Evolutionary conservation across 768 basidiomycete genomes (phyloP), one percentile per base, ranked within the genome.

Genomic region (Russula lepida): DNA sequence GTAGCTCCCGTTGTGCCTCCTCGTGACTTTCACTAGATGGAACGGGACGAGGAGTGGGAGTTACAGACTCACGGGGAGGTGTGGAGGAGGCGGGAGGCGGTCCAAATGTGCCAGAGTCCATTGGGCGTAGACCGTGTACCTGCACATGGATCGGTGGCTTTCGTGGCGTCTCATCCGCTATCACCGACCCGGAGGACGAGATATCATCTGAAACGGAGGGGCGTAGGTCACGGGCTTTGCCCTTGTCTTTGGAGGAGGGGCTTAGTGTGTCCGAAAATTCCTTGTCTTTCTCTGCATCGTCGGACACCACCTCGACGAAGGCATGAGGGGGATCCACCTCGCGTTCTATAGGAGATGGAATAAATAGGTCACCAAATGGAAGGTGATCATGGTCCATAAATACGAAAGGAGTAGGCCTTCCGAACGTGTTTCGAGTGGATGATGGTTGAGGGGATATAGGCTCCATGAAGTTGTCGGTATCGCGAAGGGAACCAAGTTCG

Each of bases 141-240:
- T 75, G 76, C 52, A 87, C 82, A 70, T 86, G 87, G 39, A 88
- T 77, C 17, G 85, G 80, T 50, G 75, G 79, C 69, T 89, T 88
- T 44, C 74, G 64, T 0, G 81, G 77, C 6, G 73, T 68, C 56
- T 83, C 77, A 12, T 71, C 63, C 27, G 55, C 62, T 21, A 74
- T 65, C 52, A 81, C 65, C 2, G 80, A 80, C n/a, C 68, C 72
- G 3, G 75, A 74, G 4, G 79, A 79, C 0, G 76, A 74, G 15
- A 70, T 66, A 54, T 72, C 73, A 54, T 74, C 73, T 19, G 72
- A 68, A 47, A 72, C 71, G 9, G 71, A 69, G 28, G 66, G 59
- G n/a, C 57, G 58, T 15, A 55, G 23, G 41, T 66, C 65, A n/a
- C 56, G 50, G 57, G 49, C 32, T 39, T 55, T 33, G 74, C 78